Percentiles rank a stretch among this genome's conserved stretches.
phyloP scores from a whole-genome alignment of 1,284 basidiomycete genomes.

The Leccinum brunneo-olivaceum region DNA sequence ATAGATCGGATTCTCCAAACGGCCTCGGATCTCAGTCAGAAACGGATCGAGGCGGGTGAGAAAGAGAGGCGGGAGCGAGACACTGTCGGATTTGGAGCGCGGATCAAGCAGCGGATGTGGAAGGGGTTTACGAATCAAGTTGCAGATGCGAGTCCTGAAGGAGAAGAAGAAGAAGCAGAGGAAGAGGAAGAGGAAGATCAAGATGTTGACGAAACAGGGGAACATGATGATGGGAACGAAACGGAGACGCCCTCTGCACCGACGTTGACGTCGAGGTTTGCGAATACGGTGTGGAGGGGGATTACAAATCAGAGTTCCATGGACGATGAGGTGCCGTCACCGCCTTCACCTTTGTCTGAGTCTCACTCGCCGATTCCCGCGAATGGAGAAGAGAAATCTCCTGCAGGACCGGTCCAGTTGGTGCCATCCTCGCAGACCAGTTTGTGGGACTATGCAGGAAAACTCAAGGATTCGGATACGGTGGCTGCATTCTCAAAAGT shows the following conservation, averaged over 20 bases:
- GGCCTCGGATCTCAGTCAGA: slow-evolving; percentile 50
- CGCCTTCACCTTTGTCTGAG: slow-evolving; percentile 40
- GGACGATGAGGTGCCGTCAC: slow-evolving; percentile 40
- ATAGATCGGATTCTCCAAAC: slow-evolving; percentile 65
- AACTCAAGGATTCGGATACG: slow-evolving; percentile 64
- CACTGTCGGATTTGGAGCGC: slow-evolving; percentile 43
- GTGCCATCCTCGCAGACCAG: slow-evolving; percentile 23
- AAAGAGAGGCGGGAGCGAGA: slow-evolving; percentile 26
- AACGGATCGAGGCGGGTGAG: slow-evolving; percentile 38
- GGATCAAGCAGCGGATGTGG: slow-evolving; percentile 61
- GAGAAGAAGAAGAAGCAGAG: slow-evolving; percentile 22
- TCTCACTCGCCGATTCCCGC: slow-evolving; percentile 28
- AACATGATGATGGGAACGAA: slow-evolving; percentile 38
- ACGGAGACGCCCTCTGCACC: slow-evolving; percentile 35
- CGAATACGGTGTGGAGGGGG: slow-evolving; percentile 61
- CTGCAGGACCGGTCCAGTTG: slow-evolving; percentile 6
- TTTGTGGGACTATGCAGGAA: slow-evolving; percentile 66
- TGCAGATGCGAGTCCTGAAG: slow-evolving; percentile 32
- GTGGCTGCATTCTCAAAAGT: slow-evolving; percentile 63
- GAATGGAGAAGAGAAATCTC: slow-evolving; percentile 10
- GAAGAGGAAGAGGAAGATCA: slow-evolving; percentile 24
- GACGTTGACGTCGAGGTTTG: slow-evolving; percentile 48
- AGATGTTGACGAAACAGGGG: slow-evolving; percentile 31
- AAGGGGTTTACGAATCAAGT: slow-evolving; percentile 54
- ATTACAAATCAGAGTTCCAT: slow-evolving; percentile 70